A percentile compares a stretch with the other conserved stretches of the same genome.
phyloP scores from a whole-genome alignment of 148 eudicot genomes.

The Arbutus unedo region DNA sequence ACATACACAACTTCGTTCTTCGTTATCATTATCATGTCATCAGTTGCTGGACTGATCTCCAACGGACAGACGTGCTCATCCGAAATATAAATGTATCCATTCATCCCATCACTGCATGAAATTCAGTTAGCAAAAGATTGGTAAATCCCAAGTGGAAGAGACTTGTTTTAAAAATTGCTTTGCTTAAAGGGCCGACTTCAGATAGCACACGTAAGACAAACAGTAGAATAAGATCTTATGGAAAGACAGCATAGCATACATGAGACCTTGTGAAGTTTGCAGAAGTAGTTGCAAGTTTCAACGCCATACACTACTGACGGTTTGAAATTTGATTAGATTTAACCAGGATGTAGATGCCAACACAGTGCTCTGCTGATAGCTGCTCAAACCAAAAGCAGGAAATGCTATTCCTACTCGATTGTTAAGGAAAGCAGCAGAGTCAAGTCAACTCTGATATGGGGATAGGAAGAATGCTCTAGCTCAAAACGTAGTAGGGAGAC shows the following conservation, averaged over 20 bases:
- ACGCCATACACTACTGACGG: neutral
- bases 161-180: neutral
- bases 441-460: neutral
- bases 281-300: neutral
- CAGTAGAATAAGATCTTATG: neutral
- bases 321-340: neutral
- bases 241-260: neutral
- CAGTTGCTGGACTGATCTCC: constrained; percentile 24
- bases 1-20: constrained; percentile 33
- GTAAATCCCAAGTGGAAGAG: neutral
- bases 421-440: neutral
- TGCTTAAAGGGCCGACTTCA: neutral
- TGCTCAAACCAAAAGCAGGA: neutral
- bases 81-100: constrained; percentile 24
- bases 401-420: neutral
- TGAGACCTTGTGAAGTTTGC: neutral
- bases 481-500: neutral
- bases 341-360: constrained; percentile 1
- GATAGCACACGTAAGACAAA: neutral
- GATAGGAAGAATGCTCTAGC: neutral
- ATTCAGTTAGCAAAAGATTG: constrained; percentile 8
- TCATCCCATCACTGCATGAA: constrained; percentile 25
- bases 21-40: constrained; percentile 19
- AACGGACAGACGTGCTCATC: constrained; percentile 16
- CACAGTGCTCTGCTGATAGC: neutral